Conservation (phyloP, 495 filamentous ascomycete genomes). For the Penicillium mononematosum region DNA sequence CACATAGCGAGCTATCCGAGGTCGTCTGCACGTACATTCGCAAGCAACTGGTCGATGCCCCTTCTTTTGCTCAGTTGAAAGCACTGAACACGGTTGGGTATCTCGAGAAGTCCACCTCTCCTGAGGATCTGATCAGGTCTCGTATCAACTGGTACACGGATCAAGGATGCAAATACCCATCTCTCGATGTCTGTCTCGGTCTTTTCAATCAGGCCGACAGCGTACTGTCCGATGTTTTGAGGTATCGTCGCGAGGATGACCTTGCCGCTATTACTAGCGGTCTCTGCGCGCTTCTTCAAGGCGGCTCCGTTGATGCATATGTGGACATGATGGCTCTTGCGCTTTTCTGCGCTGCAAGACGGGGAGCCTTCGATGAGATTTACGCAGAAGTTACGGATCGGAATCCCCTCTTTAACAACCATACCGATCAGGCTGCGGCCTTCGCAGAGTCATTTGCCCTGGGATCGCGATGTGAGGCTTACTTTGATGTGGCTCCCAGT, state of each 20-base stretch:
- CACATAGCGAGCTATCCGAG: conserved; percentile 26
- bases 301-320: conserved; percentile 44
- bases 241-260: conserved; percentile 38
- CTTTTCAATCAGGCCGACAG: conserved; percentile 50
- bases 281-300: conserved; percentile 37
- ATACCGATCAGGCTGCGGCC: conserved; percentile 57
- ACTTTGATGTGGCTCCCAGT: conserved; percentile 56
- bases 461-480: conserved; percentile 59
- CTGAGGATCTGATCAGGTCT: conserved; percentile 42
- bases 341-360: conserved; percentile 56
- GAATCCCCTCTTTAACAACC: conserved; percentile 56
- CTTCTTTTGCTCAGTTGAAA: conserved; percentile 50
- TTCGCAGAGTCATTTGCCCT: conserved; percentile 62
- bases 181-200: conserved; percentile 33
- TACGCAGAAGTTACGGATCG: conserved; percentile 60
- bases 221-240: conserved; percentile 40
- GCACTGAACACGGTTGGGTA: conserved; percentile 50
- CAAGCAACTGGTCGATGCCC: conserved; percentile 49
- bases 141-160: conserved; percentile 54
- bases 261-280: conserved; percentile 42
- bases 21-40: conserved; percentile 45
- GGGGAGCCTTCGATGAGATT: conserved; percentile 57
- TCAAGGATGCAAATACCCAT: conserved; percentile 45
- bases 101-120: conserved; percentile 45
- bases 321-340: conserved; percentile 54